Evolutionary conservation across 129 eudicot species (phyloP).

Genomic region (Scalesia atractyloides): DNA sequence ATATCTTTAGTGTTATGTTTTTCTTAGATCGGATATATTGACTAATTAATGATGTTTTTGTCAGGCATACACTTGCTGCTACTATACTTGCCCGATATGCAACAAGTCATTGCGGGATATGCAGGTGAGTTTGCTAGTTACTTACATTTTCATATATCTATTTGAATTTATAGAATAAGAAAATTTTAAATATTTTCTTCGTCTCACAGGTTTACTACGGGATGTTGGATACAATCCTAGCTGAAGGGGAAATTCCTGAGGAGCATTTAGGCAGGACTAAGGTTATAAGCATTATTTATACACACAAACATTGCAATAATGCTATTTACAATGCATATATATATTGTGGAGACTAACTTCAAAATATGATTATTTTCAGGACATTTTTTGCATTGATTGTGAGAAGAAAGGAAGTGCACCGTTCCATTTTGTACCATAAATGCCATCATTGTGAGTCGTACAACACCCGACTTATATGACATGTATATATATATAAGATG

Average conservation of each 20-base stretch:
- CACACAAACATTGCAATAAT: background rate
- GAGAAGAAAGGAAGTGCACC: conserved; percentile 73
- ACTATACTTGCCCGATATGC: conserved; percentile 89
- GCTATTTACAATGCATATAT: background rate
- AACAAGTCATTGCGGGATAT: conserved; percentile 95
- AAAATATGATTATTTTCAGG: conserved; percentile 49
- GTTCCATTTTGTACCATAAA: conserved; percentile 81
- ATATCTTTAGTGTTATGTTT: background rate
- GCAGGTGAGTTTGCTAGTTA: conserved; percentile 51
- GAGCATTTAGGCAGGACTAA: conserved; percentile 50
- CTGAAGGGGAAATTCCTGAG: conserved; percentile 80
- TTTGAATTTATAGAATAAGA: no score
- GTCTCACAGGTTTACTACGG: conserved; percentile 63
- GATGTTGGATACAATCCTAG: conserved; percentile 86
- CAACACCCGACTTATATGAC: conserved; percentile 70
- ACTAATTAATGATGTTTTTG: conserved; percentile 21
- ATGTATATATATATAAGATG: conserved; percentile 10
- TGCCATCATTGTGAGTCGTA: conserved; percentile 82
- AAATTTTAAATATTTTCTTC: background rate
- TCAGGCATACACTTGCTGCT: conserved; percentile 80
- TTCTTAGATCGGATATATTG: conserved; percentile 1
- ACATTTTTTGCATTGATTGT: conserved; percentile 88
- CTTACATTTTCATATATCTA: background rate
- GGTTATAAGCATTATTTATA: conserved; percentile 37
- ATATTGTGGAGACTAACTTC: conserved; percentile 1